Evolutionary conservation across 495 filamentous ascomycete genomes (phyloP), one percentile per base, ranked within the genome.

Genomic region (Hyaloscypha hepaticicola): DNA sequence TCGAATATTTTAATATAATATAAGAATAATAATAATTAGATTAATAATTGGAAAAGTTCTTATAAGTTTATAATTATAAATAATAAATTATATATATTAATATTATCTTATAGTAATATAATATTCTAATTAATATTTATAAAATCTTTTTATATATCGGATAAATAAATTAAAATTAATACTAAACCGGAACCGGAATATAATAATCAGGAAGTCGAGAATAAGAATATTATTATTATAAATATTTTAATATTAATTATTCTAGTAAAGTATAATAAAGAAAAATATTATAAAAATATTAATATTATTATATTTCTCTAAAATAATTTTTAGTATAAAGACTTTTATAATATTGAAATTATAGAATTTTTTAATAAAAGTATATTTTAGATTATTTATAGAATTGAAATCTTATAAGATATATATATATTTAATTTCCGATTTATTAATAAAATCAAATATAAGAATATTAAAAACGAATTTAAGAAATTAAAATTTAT

Each of bases 1-100:
- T n/a, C n/a, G n/a, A n/a, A n/a, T n/a, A n/a, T n/a, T n/a, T n/a
- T n/a, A n/a, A n/a, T n/a, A n/a, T n/a, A n/a, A n/a, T n/a, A n/a
- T n/a, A n/a, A n/a, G n/a, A n/a, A n/a, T n/a, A n/a, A n/a, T n/a
- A n/a, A n/a, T n/a, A n/a, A n/a, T n/a, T n/a, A 16, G 59, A 69
- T 19, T 45, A 45, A 19, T 45, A 45, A 45, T 8, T 45, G 19
- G 38, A 19, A 45, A 19, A 19, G 38, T 8, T 19, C 38, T 45
- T 45, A 8, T 45, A 45, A 45, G 19, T 45, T 45, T 8, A 19
- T 45, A 8, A 45, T 8, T 19, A 45, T 45, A 45, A 19, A 45
- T 45, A 45, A 19, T 19, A 19, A 45, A 45, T 45, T 45, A 33
- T 61, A 55, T 38, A 69, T 58, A 1, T 49, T 66, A 5, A 19